Evolutionary conservation across 1,284 basidiomycete species (phyloP).

Genomic region (Ceratorhiza oryzae-sativae): DNA sequence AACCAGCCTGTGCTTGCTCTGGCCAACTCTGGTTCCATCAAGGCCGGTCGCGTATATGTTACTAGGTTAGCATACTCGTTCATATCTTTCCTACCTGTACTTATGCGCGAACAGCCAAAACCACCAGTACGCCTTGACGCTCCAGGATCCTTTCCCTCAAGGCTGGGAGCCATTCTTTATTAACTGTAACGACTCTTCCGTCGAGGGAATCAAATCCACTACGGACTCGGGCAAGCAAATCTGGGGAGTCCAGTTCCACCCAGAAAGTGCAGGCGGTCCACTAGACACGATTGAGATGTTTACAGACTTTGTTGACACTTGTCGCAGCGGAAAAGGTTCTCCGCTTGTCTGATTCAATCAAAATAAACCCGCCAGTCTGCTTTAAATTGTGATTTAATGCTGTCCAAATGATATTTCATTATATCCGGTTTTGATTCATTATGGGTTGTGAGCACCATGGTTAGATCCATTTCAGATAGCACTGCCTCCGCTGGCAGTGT

Average conservation of each 20-base stretch:
- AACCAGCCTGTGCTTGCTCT: slow-evolving; percentile 98
- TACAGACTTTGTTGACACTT: slow-evolving; percentile 85
- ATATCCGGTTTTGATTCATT: too few species aligned
- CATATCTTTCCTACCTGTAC: slow-evolving; percentile 1
- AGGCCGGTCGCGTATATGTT: slow-evolving; percentile 95
- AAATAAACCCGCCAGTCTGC: too few species aligned
- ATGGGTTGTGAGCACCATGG: too few species aligned
- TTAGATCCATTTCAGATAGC: too few species aligned
- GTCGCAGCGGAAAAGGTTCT: slow-evolving; percentile 56
- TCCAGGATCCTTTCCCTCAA: slow-evolving; percentile 90
- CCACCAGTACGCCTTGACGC: slow-evolving; percentile 92
- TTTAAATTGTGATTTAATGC: too few species aligned
- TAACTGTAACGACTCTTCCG: slow-evolving; percentile 96
- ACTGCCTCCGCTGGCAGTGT: too few species aligned
- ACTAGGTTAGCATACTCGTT: slow-evolving; percentile 69
- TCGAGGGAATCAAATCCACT: slow-evolving; percentile 97
- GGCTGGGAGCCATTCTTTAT: slow-evolving; percentile 99
- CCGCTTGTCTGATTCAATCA: background rate
- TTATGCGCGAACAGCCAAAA: slow-evolving; percentile 69
- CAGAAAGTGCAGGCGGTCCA: slow-evolving; percentile 91
- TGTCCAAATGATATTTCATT: too few species aligned
- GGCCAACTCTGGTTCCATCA: slow-evolving; percentile 88
- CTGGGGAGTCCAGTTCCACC: slow-evolving; percentile 98
- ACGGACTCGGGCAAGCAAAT: slow-evolving; percentile 83
- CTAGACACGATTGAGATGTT: slow-evolving; percentile 97